Evolutionary conservation across 768 basidiomycete species (phyloP), one percentile per base, ranked within the genome.

Genomic region (Dentipellis fragilis): DNA sequence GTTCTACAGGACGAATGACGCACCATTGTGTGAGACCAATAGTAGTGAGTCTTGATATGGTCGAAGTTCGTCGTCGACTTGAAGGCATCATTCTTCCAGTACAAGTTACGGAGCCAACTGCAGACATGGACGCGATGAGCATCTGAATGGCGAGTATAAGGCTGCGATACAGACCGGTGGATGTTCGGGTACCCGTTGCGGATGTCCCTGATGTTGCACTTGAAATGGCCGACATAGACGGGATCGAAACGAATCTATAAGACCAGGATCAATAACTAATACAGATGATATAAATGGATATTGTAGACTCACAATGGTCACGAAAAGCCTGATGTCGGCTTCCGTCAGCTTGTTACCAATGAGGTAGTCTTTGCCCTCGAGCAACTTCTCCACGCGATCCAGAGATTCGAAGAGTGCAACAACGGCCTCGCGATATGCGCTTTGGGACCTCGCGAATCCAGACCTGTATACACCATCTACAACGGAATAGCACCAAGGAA

Each of bases 61-160:
- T 89, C 80, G 66, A 97, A 97, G 66, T 93, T 75, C 39, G 93
- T 94, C 16, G 85, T 83, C 6, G 82, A 79, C 68, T 84, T 83
- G 82, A 99, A 98, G 4, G 92, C 91, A 0, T 84, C 71, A 62
- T 85, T 75, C 58, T 85, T 87, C 93, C 93, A 97, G 75, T 99
- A 98, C 17, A 97, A 71, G 66, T 86, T 85, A 69, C 83, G 84
- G 71, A 89, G 64, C 88, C 91, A 94, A 35, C 84, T 86, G 23
- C 36, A 36, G 11, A 53, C 37, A 47, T 34, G 17, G 55, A 34
- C 37, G 21, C 51, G 36, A 6, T 19, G 49, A 34, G 16, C 52
- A 10, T 2, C 12, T 12, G 56, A 40, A 36, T 19, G 39, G 55
- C 34, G 19, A 19, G 14, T 10, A 48, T 37, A 19, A 49, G n/a